Evolutionary conservation across 805 yeast species (phyloP), one percentile per base, ranked within the genome.

Genomic region (Ogataea angusta): DNA sequence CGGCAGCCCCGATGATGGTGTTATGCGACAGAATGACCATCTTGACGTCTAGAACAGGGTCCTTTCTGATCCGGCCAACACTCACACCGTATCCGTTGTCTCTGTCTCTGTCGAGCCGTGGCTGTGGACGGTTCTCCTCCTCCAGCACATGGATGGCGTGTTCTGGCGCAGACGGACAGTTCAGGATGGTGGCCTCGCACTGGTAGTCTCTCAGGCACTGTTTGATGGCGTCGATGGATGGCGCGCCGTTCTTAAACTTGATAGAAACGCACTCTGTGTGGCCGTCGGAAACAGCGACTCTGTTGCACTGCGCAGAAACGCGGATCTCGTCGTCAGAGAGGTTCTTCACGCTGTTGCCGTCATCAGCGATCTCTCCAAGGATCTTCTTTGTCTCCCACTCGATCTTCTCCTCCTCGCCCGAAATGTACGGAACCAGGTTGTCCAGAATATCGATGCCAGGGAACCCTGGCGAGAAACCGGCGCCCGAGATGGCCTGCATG

Each of bases 361-460:
- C 73, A 1, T 57, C 57, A 39, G 78, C 72, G 26, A 81, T 55
- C 39, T 70, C 60, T 49, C 96, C 97, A 56, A 93, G 74, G 51
- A 93, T 93, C 71, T 93, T 93, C 62, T 87, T 85, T 40, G 98
- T 89, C 72, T 93, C 99, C 95, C 95, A 89, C 68, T 93, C 99
- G 55, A 93, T 87, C 70, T 93, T 93, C 54, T 93, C 99, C 69
- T 93, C 99, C 68, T 93, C 99, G 33, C 98, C 97, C 50, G 89
- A 73, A 59, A 93, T 93, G 74, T 71, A 93, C 30, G 99, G 99
- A 41, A 93, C 88, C 52, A 93, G 76, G 68, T 93, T 93, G 68
- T 93, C 99, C 55, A 93, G 73, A 40, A 91, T 80, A 60, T 93
- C 98, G 66, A 93, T 90, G 50, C 95, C 93, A 16, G 96, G 80